A percentile compares a stretch with the other conserved stretches of the same genome.
Evolutionary conservation across 2,329 filamentous ascomycete species (phyloP).

Genomic region (Ustulina deusta): DNA sequence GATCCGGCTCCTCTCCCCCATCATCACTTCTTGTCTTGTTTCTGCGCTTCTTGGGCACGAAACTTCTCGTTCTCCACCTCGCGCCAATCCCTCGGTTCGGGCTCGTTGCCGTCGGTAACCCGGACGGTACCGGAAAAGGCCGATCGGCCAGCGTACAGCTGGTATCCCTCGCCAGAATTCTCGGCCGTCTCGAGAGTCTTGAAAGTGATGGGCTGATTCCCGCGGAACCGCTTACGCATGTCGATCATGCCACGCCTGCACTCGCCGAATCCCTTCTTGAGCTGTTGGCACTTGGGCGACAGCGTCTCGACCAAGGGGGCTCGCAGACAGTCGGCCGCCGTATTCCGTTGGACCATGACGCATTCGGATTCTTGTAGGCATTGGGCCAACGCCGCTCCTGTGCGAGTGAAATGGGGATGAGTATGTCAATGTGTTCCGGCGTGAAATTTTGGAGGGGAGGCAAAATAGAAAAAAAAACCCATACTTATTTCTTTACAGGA

Average conservation of each 20-base stretch:
- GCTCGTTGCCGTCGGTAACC: constrained; percentile 76
- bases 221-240: constrained; percentile 98
- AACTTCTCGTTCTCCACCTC: constrained; percentile 74
- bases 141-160: constrained; percentile 83
- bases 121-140: constrained; percentile 74
- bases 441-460: constrained; percentile 1
- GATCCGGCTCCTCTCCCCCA: neutral
- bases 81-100: constrained; percentile 70
- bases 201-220: constrained; percentile 86
- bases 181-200: constrained; percentile 71
- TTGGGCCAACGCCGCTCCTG: constrained; percentile 90
- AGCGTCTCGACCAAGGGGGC: constrained; percentile 84
- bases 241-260: constrained; percentile 97
- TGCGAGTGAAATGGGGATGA: constrained; percentile 24
- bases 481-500: constrained; percentile 97
- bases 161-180: constrained; percentile 67
- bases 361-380: constrained; percentile 98
- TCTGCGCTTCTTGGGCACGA: constrained; percentile 52
- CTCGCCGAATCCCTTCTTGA: constrained; percentile 92
- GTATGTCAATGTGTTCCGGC: constrained; percentile 2
- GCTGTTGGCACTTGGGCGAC: constrained; percentile 88
- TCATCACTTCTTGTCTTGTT: constrained; percentile 45
- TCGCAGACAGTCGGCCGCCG: constrained; percentile 87
- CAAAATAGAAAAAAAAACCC: constrained; percentile 53
- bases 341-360: constrained; percentile 90